phyloP scores from a whole-genome alignment of 73 alveolate species.

The Tetrahymena thermophila region DNA sequence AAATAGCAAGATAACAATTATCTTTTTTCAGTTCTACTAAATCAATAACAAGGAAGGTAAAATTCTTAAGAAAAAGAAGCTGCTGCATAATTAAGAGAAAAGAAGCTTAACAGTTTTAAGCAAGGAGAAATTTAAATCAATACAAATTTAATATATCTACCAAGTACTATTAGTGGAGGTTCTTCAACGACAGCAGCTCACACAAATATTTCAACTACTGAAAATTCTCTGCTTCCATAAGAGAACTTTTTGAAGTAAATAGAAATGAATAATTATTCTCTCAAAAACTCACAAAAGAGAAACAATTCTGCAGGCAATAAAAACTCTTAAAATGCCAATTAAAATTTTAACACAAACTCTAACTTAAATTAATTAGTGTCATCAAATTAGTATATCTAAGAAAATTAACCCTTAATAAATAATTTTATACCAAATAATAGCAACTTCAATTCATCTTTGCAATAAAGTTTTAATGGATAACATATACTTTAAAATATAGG shows the following conservation, averaged over 20 bases:
- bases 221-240: not conserved
- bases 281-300: not conserved
- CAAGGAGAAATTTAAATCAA: not conserved
- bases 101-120: not conserved
- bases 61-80: not conserved
- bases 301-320: not conserved
- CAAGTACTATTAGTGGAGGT: not conserved
- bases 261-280: not conserved
- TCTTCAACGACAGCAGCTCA: not conserved
- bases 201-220: not conserved
- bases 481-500: not conserved
- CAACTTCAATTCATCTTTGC: not conserved
- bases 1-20: not conserved
- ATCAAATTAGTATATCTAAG: not conserved
- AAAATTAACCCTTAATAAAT: not conserved
- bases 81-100: not conserved
- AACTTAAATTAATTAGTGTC: not conserved
- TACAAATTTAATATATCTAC: not conserved
- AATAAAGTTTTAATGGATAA: not conserved
- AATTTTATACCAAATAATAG: not conserved
- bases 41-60: not conserved
- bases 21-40: not conserved
- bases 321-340: not conserved
- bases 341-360: not conserved
- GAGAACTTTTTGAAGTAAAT: not conserved